Evolutionary conservation across 208 protist species (phyloP), one percentile per base, ranked within the genome.

Genomic region (Crithidia fasciculata): DNA sequence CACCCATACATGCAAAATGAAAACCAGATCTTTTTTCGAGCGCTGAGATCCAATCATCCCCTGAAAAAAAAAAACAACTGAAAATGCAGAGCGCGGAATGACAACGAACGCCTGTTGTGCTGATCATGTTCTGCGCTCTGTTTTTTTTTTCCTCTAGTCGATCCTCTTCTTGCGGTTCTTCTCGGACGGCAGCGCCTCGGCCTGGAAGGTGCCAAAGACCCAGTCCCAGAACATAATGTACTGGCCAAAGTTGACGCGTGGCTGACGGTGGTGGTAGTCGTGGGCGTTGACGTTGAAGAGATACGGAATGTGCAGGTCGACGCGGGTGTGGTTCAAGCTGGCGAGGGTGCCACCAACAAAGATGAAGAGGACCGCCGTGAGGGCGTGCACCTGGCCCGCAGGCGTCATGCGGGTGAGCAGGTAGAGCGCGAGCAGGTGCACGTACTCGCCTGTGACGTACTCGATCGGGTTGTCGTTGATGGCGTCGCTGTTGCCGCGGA

Each of bases 141-240:
- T 28, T 28, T 28, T 28, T 28, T 28, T 58, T 50, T 58, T 41
- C 50, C 3, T 18, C 59, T 50, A 69, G 52, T n/a, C 66, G 5
- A 41, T 12, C 60, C 74, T 74, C 50, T 79, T 59, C 37, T 3
- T 5, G 37, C 28, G 53, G 5, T 44, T 18, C 60, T 69, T 68
- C 43, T 75, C 70, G 37, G 78, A 73, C 18, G 74, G 82, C 19
- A 62, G 74, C 3, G 78, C 83, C 58, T 85, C 79, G 5, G 83
- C 41, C 74, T 91, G 85, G 66, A 84, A 97, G 40, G 88, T 96
- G 45, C 92, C 90, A 75, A 96, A 94, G 13, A 96, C 83, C 64
- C 77, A 90, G 71, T 98, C 93, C 93, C 95, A 98, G 18, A 98
- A 69, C 92, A 98, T 97, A 28, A 91, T 93, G 82, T 97, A 98